A percentile compares a stretch with the other conserved stretches of the same genome.
Evolutionary conservation across 306 rosid genomes (phyloP).

Genomic region (Mucuna pruriens): DNA sequence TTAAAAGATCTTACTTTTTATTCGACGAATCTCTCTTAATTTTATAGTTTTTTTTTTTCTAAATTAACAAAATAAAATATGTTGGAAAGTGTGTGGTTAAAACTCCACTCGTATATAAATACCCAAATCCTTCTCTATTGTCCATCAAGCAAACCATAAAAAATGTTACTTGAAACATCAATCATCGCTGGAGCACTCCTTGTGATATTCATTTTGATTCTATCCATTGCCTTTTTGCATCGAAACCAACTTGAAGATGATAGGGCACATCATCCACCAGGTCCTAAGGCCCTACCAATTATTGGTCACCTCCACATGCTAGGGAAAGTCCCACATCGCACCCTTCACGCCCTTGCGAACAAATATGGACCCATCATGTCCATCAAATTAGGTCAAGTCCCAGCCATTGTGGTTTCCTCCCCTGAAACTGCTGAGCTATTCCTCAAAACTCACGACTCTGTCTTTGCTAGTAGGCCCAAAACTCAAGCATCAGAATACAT

Average conservation of each 20-base stretch:
- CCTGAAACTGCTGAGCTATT: constrained; percentile 49
- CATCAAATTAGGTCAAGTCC: constrained; percentile 21
- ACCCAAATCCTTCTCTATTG: not conserved
- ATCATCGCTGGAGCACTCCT: not conserved
- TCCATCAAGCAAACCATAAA: not conserved
- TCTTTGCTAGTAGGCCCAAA: constrained; percentile 31
- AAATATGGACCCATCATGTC: constrained; percentile 49
- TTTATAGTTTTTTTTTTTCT: no score
- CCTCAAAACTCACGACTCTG: constrained; percentile 52
- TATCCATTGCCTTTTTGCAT: not conserved
- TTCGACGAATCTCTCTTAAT: no score
- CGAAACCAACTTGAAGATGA: not conserved
- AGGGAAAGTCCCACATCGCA: constrained; percentile 28
- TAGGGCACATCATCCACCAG: constrained; percentile 35
- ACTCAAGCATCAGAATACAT: not conserved
- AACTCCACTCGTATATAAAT: not conserved
- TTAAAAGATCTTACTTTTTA: no score
- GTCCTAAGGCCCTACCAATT: constrained; percentile 43
- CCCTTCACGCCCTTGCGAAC: constrained; percentile 38
- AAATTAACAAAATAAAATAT: no score
- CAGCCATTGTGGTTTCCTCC: constrained; percentile 41
- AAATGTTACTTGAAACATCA: not conserved
- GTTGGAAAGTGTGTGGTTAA: no score
- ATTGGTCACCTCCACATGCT: constrained; percentile 50
- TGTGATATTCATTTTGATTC: not conserved